Conservation (phyloP, 352 stramenopile species). For the Thalassiosira mediterranea region DNA sequence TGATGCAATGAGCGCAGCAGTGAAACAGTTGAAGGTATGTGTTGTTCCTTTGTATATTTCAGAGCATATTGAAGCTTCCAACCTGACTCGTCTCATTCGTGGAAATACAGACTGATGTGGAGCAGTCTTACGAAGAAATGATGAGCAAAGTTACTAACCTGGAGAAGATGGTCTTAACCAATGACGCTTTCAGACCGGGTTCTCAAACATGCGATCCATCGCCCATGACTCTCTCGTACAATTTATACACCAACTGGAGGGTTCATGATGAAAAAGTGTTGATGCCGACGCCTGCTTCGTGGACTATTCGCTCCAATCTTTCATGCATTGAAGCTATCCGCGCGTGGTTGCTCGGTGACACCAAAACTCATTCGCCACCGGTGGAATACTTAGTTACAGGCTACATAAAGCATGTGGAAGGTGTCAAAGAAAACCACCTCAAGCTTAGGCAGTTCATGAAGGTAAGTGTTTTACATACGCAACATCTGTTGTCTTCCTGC, state of each 20-base stretch:
- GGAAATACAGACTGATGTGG: conserved; percentile 3
- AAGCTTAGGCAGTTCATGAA: conserved; percentile 10
- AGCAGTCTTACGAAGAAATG: conserved; percentile 12
- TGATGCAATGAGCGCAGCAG: conserved; percentile 6
- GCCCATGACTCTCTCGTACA: not conserved
- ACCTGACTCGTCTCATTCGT: not conserved
- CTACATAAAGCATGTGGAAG: conserved; percentile 28
- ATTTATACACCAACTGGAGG: conserved; percentile 4
- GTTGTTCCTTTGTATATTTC: not conserved
- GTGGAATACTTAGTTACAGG: conserved; percentile 9
- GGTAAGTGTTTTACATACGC: not conserved
- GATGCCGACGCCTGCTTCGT: not conserved
- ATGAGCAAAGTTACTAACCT: conserved; percentile 18
- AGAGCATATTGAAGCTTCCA: not conserved
- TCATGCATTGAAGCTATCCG: conserved; percentile 10
- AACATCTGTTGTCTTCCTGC: not conserved
- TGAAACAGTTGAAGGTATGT: conserved; percentile 17
- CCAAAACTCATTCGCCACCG: conserved; percentile 6
- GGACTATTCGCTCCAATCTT: not conserved
- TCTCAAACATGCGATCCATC: not conserved
- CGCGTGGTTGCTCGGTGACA: conserved; percentile 9
- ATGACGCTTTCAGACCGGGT: no score
- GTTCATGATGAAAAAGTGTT: not conserved
- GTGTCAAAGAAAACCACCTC: not conserved
- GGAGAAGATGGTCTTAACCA: no score